Evolutionary conservation across 1,284 basidiomycete genomes (phyloP).

Genomic region (Ustilago loliicola): DNA sequence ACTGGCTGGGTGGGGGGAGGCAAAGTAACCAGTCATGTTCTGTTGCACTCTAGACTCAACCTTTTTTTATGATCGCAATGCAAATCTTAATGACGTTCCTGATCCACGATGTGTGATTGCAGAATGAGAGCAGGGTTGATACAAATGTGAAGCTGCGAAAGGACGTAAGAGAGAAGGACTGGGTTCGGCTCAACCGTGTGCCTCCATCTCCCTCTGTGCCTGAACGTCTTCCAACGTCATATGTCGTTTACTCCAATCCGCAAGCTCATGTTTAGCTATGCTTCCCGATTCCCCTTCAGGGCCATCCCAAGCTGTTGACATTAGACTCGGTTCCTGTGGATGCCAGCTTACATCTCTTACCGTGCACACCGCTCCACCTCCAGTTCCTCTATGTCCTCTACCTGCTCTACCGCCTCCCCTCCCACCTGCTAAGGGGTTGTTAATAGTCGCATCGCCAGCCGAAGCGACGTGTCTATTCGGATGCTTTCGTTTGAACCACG

Average conservation of each 20-base stretch:
- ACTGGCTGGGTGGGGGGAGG: conserved; percentile 56
- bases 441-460: neutral
- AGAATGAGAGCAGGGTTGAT: neutral
- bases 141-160: neutral
- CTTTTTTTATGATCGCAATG: too few species aligned
- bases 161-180: neutral
- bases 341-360: conserved; percentile 96
- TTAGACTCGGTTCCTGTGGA: conserved; percentile 85
- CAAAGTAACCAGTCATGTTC: neutral
- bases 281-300: conserved; percentile 57
- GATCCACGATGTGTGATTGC: neutral
- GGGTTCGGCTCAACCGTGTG: conserved; percentile 12
- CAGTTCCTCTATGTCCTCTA: conserved; percentile 39
- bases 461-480: conserved; percentile 10
- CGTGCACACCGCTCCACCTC: conserved; percentile 50
- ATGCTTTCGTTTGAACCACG: conserved; percentile 48
- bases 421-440: conserved; percentile 15
- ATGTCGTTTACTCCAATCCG: conserved; percentile 48
- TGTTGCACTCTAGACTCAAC: too few species aligned
- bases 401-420: conserved; percentile 20
- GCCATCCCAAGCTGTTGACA: conserved; percentile 90
- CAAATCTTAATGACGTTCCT: too few species aligned
- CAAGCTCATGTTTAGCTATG: conserved; percentile 55
- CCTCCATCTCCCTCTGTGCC: conserved; percentile 26
- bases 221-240: conserved; percentile 45